phyloP scores from a whole-genome alignment of 352 stramenopile genomes.

The Aphanomyces stellatus region DNA sequence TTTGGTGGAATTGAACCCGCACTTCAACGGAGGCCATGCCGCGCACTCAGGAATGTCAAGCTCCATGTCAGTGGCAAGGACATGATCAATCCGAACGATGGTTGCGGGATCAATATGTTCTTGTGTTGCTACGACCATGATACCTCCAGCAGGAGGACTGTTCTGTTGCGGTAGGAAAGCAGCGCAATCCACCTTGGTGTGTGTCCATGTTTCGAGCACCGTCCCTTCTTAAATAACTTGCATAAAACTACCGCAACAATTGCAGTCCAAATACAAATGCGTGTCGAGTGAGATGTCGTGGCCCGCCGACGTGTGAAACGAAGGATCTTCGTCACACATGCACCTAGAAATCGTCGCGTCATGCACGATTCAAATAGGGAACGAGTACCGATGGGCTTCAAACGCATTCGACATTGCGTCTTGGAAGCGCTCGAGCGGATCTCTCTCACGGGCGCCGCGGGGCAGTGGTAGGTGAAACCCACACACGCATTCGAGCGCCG shows the following conservation, averaged over 20 bases:
- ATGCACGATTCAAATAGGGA: neutral
- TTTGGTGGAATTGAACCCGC: too few species aligned
- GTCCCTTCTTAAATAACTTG: conserved; percentile 10
- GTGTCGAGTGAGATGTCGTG: neutral
- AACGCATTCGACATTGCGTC: neutral
- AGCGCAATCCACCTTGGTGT: too few species aligned
- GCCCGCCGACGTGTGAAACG: neutral
- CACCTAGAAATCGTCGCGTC: neutral
- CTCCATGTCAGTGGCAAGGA: too few species aligned
- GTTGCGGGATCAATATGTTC: too few species aligned
- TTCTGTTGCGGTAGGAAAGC: too few species aligned
- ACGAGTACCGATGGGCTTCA: conserved; percentile 3
- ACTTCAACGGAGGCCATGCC: too few species aligned
- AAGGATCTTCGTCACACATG: conserved; percentile 13
- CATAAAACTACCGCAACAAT: neutral
- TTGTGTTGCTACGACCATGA: neutral
- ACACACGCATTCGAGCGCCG: neutral
- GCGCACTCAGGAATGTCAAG: too few species aligned
- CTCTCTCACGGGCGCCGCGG: neutral
- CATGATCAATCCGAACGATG: too few species aligned
- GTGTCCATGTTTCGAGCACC: too few species aligned
- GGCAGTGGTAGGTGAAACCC: neutral
- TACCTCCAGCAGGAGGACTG: neutral
- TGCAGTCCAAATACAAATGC: conserved; percentile 2
- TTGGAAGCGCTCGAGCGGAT: neutral